Base-by-base conservation (phyloP, 768 basidiomycete genomes). In the Omphalotus guepiniiformis region DNA sequence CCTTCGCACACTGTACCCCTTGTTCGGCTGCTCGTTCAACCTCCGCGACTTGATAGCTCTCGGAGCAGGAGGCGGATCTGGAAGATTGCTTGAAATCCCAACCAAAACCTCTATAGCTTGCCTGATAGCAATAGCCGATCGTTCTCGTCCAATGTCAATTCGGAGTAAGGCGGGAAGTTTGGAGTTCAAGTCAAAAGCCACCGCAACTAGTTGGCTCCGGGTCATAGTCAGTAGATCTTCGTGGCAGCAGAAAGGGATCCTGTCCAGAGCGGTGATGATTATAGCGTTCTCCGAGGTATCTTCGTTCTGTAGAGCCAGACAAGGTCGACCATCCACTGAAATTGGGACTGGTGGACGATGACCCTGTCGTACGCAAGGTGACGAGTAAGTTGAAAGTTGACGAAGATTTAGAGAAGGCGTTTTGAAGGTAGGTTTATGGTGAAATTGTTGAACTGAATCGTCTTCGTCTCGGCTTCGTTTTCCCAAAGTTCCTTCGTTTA, bases 181-280 rank as follows among this genome's bases (percentile, higher is more conserved):
- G 12, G 57, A 66, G 58, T 88, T 88, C 38, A 88, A 70, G 7
- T 66, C 53, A 13, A 55, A 52, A 4, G 82, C 84, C 13, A 82
- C 82, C 1, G 47, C 59, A 38, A 80, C 57, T 36, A 88, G 76
- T 49, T 77, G 68, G 1, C 60, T 37, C 34, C 76, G 77, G 3
- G 74, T 55, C 85, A 88, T 86, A 1, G 75, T 72, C 45, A 85
- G 56, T 34, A 87, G 72, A 53, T 88, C 84, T 50, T 84, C 82
- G 58, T 88, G 83, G 61, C 83, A 85, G 63, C 82, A 83, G 64
- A 87, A 88, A 0, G 84, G 84, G 8, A 75, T 66, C 19, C 61
- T 62, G 34, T 73, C 66, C 11, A 88, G 69, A 5, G 83, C 72
- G 0, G 81, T 85, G 59, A 87, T 78, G 30, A 86, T 70, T 34